A percentile compares a stretch with the other conserved stretches of the same genome.
Evolutionary conservation across 768 basidiomycete genomes (phyloP).

Genomic region (Austroboletus eburneus): DNA sequence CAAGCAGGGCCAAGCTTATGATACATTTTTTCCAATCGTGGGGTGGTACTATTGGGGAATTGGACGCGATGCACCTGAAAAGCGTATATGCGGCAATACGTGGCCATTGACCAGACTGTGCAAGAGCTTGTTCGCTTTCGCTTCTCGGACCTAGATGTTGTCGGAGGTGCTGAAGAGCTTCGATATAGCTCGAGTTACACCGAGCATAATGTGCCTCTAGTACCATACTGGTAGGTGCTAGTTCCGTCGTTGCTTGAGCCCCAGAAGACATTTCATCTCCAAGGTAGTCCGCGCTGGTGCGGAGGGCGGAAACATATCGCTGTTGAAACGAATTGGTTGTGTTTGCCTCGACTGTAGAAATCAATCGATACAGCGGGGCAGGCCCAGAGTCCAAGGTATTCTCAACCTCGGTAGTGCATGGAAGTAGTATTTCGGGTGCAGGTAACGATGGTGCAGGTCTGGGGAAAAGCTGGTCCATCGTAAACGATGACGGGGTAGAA

Average conservation of each 20-base stretch:
- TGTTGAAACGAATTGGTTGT: constrained; percentile 5
- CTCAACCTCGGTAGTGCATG: neutral
- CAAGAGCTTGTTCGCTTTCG: constrained; percentile 12
- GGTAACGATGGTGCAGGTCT: neutral
- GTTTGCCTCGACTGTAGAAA: neutral
- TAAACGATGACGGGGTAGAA: neutral
- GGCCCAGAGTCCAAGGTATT: neutral
- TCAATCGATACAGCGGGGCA: constrained; percentile 1
- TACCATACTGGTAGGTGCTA: neutral
- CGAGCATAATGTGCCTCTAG: constrained; percentile 2
- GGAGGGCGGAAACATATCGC: constrained; percentile 14
- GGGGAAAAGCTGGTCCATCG: neutral
- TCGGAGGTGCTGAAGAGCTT: neutral
- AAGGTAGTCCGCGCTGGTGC: constrained; percentile 12
- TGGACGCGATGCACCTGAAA: constrained; percentile 24
- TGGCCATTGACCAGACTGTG: neutral
- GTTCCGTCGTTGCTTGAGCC: neutral
- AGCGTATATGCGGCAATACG: constrained; percentile 16
- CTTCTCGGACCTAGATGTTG: constrained; percentile 11
- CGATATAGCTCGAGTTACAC: constrained; percentile 1
- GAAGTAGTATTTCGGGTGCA: too few relatives aligned
- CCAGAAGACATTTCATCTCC: neutral
- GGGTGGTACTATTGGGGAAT: constrained; percentile 7
- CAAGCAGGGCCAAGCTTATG: constrained; percentile 23
- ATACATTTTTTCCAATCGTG: constrained; percentile 28